These are phyloP conservation scores for Escallonia herrerae DNA, from an alignment of 129 eudicot genomes.

Conservation along the genomic window DNA sequence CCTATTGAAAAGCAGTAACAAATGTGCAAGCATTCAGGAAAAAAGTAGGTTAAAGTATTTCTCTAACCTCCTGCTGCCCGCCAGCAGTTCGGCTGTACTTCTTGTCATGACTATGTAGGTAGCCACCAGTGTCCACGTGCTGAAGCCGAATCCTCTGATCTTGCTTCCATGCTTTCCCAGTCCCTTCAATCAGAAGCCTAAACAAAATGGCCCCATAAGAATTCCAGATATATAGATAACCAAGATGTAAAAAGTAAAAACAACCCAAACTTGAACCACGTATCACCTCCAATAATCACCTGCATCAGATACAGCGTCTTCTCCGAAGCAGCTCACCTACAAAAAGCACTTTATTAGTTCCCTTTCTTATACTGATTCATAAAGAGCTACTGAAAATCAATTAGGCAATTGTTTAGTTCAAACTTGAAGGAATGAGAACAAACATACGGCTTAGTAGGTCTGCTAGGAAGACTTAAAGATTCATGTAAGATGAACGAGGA, in stretches of 20 bases:
- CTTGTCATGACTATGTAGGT: constrained; percentile 65
- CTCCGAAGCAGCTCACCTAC: constrained; percentile 67
- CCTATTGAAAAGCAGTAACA: too few species aligned
- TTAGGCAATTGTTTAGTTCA: background rate
- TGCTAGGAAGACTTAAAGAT: too few species aligned
- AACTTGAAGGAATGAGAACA: too few species aligned
- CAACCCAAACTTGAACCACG: background rate
- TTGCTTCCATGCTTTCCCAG: constrained; percentile 58
- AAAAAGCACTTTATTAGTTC: background rate
- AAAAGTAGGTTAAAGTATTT: background rate
- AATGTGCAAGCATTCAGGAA: background rate
- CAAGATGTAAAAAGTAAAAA: background rate
- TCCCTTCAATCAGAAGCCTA: constrained; percentile 56
- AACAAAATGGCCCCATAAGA: background rate
- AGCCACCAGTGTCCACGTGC: constrained; percentile 57
- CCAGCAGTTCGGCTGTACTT: constrained; percentile 54
- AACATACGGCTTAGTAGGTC: too few species aligned
- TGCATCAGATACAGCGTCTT: constrained; percentile 41
- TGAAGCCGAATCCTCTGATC: constrained; percentile 56
- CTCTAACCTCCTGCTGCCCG: constrained; percentile 58
- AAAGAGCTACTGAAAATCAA: background rate
- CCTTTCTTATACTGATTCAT: too few species aligned
- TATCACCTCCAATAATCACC: constrained; percentile 61
- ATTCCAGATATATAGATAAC: background rate
- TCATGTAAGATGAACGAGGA: too few species aligned